Evolutionary conservation across 1,284 basidiomycete genomes (phyloP), one percentile per base, ranked within the genome.

Genomic region (Boletus nobilissimus): DNA sequence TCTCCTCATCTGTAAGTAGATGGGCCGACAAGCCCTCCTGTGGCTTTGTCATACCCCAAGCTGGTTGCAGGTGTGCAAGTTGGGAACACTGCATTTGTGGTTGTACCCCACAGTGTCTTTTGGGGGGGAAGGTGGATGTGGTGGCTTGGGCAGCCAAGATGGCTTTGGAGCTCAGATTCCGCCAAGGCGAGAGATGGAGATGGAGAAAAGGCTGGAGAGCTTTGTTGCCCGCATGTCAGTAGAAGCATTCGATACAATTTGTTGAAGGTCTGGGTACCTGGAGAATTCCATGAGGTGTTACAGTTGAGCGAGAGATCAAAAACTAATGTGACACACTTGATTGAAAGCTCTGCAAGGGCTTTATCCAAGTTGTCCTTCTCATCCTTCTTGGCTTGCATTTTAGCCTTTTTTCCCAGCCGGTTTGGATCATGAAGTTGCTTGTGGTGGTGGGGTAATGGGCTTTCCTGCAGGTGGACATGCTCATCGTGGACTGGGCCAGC

Each of bases 81-180:
- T 92, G 89, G 5, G 94, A 94, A 34, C 92, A 88, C 66, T 90
- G 87, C 22, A 83, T 78, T 36, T 84, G 82, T 57, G 81, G 83
- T 64, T 80, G 82, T 46, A 77, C 77, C 19, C 82, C 81, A 38
- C 84, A 70, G 81, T 86, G 73, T 76, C 84, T 77, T 84, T 85
- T 82, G 3, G 84, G 81, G 3, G 87, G 83, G 9, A 87, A 57
- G 14, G 86, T 75, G 2, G 85, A 78, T 5, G 80, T 82, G 3
- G 86, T 73, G 5, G 88, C 83, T 77, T 90, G 90, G 24, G 89
- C 89, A 3, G 91, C 89, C 77, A 92, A 88, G 26, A 98, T 91
- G 73, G 98, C 96, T 84, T 94, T 95, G 14, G 95, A 91, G 91
- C 85, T 99, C 97, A 0, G 94, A 93, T 76, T 97, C 96, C 19